A percentile compares a stretch with the other conserved stretches of the same genome.
Evolutionary conservation across 257 asterid species (phyloP).

Genomic region (Oldenlandia corymbosa): DNA sequence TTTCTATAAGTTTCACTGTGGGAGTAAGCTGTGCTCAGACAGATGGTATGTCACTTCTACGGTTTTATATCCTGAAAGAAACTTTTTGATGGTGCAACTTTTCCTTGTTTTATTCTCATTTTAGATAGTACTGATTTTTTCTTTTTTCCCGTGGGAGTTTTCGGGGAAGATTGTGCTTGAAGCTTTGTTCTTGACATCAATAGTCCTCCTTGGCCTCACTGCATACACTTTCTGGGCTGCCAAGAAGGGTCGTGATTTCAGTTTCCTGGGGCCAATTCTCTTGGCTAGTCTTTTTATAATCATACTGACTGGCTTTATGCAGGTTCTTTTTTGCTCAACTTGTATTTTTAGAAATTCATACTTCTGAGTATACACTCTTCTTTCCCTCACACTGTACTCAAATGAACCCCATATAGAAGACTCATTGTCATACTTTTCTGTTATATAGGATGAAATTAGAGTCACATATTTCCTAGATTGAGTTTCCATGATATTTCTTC

Average conservation of each 20-base stretch:
- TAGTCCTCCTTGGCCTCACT: conserved; percentile 79
- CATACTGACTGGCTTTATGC: conserved; percentile 76
- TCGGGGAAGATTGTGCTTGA: conserved; percentile 88
- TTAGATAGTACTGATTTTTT: not conserved
- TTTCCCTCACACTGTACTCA: too few relatives aligned
- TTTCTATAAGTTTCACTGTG: conserved; percentile 76
- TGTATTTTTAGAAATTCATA: too few relatives aligned
- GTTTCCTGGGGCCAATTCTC: conserved; percentile 89
- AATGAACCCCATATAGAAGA: too few relatives aligned
- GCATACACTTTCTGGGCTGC: conserved; percentile 99
- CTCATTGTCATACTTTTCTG: too few relatives aligned
- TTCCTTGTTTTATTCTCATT: not conserved
- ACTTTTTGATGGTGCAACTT: conserved; percentile 4
- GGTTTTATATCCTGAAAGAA: conserved; percentile 2
- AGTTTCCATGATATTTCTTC: not conserved
- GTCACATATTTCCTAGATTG: too few relatives aligned
- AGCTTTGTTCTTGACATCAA: conserved; percentile 88
- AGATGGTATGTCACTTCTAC: conserved; percentile 56
- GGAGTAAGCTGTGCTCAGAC: conserved; percentile 94
- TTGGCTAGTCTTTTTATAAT: conserved; percentile 82
- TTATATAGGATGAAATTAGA: too few relatives aligned
- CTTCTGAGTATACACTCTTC: too few relatives aligned
- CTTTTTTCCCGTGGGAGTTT: conserved; percentile 7
- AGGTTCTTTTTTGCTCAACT: too few relatives aligned
- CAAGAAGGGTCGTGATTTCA: conserved; percentile 94